Conservation (phyloP, 2,329 filamentous ascomycete genomes). For the Xylaria sp. region DNA sequence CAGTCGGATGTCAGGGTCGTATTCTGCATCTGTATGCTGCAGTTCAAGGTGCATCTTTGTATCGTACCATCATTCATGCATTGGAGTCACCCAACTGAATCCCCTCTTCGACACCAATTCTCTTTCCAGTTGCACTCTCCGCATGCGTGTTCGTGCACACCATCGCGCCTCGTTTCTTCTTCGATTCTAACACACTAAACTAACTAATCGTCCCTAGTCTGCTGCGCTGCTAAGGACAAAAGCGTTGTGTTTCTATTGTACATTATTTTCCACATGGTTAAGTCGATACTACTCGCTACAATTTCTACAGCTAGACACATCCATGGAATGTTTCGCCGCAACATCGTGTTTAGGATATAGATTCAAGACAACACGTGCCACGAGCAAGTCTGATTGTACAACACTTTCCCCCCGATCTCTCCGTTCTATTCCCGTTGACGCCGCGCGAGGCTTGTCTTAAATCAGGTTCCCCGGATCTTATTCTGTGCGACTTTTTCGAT, state of each 20-base stretch:
- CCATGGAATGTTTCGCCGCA: conserved; percentile 13
- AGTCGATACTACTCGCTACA: conserved; percentile 13
- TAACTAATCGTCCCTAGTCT: conserved; percentile 32
- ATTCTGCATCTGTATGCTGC: conserved; percentile 32
- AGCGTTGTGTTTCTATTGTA: conserved; percentile 29
- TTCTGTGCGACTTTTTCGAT: conserved; percentile 17
- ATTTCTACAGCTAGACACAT: conserved; percentile 14
- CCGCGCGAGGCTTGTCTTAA: conserved; percentile 18
- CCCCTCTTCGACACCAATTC: conserved; percentile 19
- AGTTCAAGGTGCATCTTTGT: conserved; percentile 22
- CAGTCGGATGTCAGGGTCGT: conserved; percentile 31
- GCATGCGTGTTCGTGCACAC: conserved; percentile 21
- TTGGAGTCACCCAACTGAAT: conserved; percentile 18
- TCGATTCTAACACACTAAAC: conserved; percentile 1
- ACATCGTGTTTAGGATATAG: conserved; percentile 34
- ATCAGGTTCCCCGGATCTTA: conserved; percentile 14
- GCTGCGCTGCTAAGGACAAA: conserved; percentile 26
- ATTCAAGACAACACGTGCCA: conserved; percentile 28
- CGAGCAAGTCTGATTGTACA: conserved; percentile 21
- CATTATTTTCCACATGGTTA: conserved; percentile 11
- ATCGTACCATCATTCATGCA: conserved; percentile 27
- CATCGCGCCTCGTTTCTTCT: conserved; percentile 4
- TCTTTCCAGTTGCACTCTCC: conserved; percentile 18
- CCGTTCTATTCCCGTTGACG: conserved; percentile 35
- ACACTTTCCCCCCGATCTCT: conserved; percentile 11